Conservation (phyloP, 169 alveolate species). For the Eimeria praecox region DNA sequence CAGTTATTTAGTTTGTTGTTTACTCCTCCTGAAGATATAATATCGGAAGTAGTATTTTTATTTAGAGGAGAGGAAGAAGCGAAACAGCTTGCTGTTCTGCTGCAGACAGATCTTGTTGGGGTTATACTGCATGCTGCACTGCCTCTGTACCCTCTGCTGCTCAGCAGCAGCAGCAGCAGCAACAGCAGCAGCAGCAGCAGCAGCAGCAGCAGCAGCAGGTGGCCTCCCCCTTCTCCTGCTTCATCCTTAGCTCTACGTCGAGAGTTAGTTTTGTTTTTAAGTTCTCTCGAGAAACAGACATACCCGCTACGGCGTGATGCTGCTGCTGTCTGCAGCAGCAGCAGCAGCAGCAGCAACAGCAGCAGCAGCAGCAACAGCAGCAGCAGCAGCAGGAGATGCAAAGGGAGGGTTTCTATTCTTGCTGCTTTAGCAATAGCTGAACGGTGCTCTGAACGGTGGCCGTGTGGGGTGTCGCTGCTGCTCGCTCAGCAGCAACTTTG, state of each 20-base stretch:
- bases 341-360: slow-evolving; percentile 19
- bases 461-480: slow-evolving; percentile 36
- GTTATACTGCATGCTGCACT: slow-evolving; percentile 74
- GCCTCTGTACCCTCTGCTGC: slow-evolving; percentile 59
- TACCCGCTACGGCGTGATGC: not conserved
- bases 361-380: not conserved
- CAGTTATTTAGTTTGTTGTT: slow-evolving; percentile 67
- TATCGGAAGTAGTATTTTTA: slow-evolving; percentile 66
- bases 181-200: slow-evolving; percentile 75
- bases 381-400: not conserved
- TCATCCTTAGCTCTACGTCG: not conserved
- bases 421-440: slow-evolving; percentile 54
- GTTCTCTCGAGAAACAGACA: slow-evolving; percentile 19
- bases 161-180: slow-evolving; percentile 60
- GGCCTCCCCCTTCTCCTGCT: slow-evolving; percentile 27
- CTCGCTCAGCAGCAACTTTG: slow-evolving; percentile 67
- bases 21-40: slow-evolving; percentile 43
- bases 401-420: slow-evolving; percentile 17
- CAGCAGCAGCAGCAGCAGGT: slow-evolving; percentile 70
- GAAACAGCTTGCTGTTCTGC: slow-evolving; percentile 62
- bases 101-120: slow-evolving; percentile 75
- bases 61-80: slow-evolving; percentile 73
- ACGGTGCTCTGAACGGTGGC: slow-evolving; percentile 51
- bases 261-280: slow-evolving; percentile 35
- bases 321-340: slow-evolving; percentile 4